Base-by-base conservation (phyloP, 495 filamentous ascomycete genomes). In the Penicillium goetzii region DNA sequence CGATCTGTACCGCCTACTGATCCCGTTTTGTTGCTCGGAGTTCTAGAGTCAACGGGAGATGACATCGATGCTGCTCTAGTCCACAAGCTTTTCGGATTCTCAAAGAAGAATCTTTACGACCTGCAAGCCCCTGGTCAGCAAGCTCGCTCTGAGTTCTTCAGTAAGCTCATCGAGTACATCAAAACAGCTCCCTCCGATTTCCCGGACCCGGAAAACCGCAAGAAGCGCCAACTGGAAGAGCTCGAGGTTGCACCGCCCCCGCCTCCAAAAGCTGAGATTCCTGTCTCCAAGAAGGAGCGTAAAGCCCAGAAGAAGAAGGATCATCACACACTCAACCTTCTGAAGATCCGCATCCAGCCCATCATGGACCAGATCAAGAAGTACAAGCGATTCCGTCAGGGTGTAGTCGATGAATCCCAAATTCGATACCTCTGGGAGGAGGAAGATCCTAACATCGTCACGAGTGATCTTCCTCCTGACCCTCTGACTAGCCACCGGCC, bases 281-380 rank as follows among this genome's bases (percentile, higher is more conserved):
- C 74, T 17, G 67, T 77, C 6, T 90, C 85, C 19, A 91, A 92
- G 68, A 90, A 90, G 56, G 88, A 97, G 72, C 82, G 90, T 41
- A 90, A 91, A 67, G 87, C 85, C 2, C 90, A 92, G 77, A 92
- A 89, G 70, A 87, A 90, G 75, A 84, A 85, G 41, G 96, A 99
- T 73, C 85, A 89, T 34, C 85, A 91, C 58, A 84, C 85, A 3
- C 80, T 97, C 38, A 97, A 97, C 72, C 74, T 89, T 58, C 78
- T 99, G 58, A 98, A 97, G 77, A 82, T 94, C 19, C 82, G 89
- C 26, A 86, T 99, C 56, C 92, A 97, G 74, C 90, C 90, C 14
- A 89, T 97, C 65, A 96, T 99, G 92, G 94, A 98, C 63, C 90
- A 96, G 76, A 90, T 97, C 61, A 91, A 95, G 67, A 86, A 85